Evolutionary conservation across 305 asterid species (phyloP).

Genomic region (Fraxinus xanthoxyloides): DNA sequence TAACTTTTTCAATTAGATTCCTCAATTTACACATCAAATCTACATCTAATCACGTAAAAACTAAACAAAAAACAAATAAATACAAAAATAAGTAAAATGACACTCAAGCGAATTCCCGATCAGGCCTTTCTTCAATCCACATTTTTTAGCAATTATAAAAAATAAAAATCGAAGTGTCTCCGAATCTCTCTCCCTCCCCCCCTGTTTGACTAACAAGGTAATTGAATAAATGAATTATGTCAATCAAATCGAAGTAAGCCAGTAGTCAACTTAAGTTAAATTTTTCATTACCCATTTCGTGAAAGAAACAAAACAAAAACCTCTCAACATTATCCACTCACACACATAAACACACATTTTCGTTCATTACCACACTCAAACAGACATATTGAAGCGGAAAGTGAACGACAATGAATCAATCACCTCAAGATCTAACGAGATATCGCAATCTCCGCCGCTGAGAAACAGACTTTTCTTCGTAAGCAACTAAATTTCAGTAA

Average conservation of each 20-base stretch:
- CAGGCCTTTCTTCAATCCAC: slow-evolving; percentile 13
- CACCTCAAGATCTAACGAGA: slow-evolving; percentile 30
- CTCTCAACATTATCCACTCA: background rate
- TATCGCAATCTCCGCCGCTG: slow-evolving; percentile 2
- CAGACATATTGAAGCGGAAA: background rate
- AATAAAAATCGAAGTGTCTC: background rate
- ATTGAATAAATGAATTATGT: slow-evolving; percentile 4
- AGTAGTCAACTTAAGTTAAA: slow-evolving; percentile 26
- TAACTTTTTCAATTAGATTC: background rate
- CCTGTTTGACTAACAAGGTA: background rate
- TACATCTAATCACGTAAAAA: slow-evolving; percentile 14
- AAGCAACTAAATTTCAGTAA: slow-evolving; percentile 7
- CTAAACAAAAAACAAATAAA: background rate
- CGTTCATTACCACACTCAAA: background rate
- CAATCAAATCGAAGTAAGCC: slow-evolving; percentile 28
- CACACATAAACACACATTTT: background rate
- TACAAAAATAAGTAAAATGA: background rate
- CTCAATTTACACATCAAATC: slow-evolving; percentile 39
- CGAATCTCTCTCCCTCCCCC: background rate
- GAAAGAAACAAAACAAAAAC: background rate
- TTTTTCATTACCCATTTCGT: background rate
- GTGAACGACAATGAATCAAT: slow-evolving; percentile 3
- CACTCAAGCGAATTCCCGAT: background rate
- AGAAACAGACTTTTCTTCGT: slow-evolving; percentile 3
- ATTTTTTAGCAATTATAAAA: slow-evolving; percentile 6